Conservation (phyloP, 2,329 filamentous ascomycete species). For the Shiraia sp. region DNA sequence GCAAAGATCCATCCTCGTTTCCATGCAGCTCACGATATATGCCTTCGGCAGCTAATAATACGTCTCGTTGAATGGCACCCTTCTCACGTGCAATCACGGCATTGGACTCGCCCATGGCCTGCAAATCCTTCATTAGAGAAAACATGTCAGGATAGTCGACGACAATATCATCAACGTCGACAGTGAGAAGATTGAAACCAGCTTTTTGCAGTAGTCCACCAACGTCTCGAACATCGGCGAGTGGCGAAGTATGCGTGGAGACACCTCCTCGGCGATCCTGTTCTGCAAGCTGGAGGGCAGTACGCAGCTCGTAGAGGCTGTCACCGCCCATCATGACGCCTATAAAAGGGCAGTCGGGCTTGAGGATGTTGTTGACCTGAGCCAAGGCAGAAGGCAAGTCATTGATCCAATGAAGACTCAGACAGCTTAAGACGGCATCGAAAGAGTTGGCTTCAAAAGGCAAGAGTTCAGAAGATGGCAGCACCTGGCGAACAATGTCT, state of each 20-base stretch:
- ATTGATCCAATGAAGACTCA: constrained; percentile 97
- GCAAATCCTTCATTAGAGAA: constrained; percentile 88
- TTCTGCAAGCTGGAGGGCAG: constrained; percentile 89
- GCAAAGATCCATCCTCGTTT: constrained; percentile 65
- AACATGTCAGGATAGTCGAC: constrained; percentile 92
- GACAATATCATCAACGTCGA: constrained; percentile 96
- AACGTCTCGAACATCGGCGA: constrained; percentile 90
- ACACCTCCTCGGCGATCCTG: constrained; percentile 90
- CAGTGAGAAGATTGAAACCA: constrained; percentile 93
- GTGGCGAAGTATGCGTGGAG: constrained; percentile 83
- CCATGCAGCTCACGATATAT: constrained; percentile 90
- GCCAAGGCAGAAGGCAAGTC: constrained; percentile 83
- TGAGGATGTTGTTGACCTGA: constrained; percentile 84
- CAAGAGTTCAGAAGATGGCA: constrained; percentile 74
- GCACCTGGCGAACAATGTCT: constrained; percentile 71
- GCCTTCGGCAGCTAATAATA: constrained; percentile 81
- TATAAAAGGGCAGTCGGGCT: constrained; percentile 89
- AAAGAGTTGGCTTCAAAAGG: constrained; percentile 78
- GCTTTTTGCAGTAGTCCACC: constrained; percentile 84
- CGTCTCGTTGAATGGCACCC: constrained; percentile 75
- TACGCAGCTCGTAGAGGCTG: constrained; percentile 89
- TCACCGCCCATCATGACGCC: constrained; percentile 97
- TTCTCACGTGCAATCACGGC: constrained; percentile 84
- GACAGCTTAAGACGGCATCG: constrained; percentile 85
- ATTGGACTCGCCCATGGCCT: constrained; percentile 95